Conservation (phyloP, 768 basidiomycete genomes). For the Fistulinella prunicolor region DNA sequence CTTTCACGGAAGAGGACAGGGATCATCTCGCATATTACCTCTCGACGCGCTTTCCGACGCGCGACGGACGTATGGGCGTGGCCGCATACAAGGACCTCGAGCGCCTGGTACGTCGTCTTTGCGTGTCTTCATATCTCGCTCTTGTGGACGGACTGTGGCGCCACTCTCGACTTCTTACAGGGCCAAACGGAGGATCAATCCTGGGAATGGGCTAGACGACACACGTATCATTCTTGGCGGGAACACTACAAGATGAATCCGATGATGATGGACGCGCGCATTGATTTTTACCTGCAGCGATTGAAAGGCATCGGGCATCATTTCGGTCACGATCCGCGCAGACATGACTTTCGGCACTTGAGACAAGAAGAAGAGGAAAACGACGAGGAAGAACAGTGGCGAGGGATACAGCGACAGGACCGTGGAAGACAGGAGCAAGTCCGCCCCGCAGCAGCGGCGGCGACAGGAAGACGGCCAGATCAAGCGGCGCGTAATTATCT, state of each 20-base stretch:
- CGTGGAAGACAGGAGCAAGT: background rate
- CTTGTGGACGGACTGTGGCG: too few species aligned
- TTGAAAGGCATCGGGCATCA: constrained; percentile 18
- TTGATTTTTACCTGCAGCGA: constrained; percentile 30
- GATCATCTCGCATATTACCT: constrained; percentile 44
- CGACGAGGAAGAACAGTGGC: constrained; percentile 1
- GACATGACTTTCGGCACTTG: constrained; percentile 1
- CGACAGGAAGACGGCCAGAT: background rate
- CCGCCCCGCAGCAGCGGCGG: background rate
- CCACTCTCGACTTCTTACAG: constrained; percentile 7
- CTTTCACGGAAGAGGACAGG: constrained; percentile 43
- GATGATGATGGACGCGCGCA: constrained; percentile 38
- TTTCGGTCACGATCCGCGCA: constrained; percentile 24
- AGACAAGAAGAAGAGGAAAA: constrained; percentile 1
- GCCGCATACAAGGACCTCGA: constrained; percentile 43
- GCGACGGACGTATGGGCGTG: constrained; percentile 47
- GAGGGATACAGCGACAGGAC: background rate
- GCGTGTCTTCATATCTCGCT: too few species aligned
- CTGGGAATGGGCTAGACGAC: constrained; percentile 38
- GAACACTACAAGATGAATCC: constrained; percentile 53
- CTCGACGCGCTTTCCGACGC: constrained; percentile 43
- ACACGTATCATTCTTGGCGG: constrained; percentile 62
- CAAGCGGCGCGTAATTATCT: constrained; percentile 1
- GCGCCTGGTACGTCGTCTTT: constrained; percentile 48
- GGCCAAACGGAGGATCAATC: constrained; percentile 37